Base-by-base conservation (phyloP, 2,329 filamentous ascomycete genomes). In the Ascochyta koolunga region DNA sequence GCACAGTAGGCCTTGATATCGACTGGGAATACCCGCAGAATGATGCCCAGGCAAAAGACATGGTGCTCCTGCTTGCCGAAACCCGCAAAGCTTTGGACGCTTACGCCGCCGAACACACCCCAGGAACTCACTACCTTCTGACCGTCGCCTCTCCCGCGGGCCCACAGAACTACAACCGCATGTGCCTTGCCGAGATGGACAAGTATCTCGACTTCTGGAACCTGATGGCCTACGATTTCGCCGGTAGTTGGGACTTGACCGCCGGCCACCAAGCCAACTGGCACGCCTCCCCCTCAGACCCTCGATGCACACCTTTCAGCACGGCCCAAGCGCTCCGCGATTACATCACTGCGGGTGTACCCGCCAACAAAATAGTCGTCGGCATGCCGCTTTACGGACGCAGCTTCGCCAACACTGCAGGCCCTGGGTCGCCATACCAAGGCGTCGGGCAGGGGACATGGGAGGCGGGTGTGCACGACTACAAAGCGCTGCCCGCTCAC, bases 161-260 rank as follows among this genome's bases (percentile, higher is more conserved):
- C n/a, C 73, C 79, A 0, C 57, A 62, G 9, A 74, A 80, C 59
- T 82, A 81, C 64, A 69, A 76, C 19, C 73, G 67, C 13, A 61
- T 82, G 53, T 70, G 76, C 13, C 68, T 82, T 7, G 60, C 66
- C 3, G 72, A 68, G 15, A 82, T 83, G 79, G 74, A 80, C 61
- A 37, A 67, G 15, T 75, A 79, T 42, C 73, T 82, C 35, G 78
- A 81, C 60, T 81, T 82, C 71, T 82, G 78, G 76, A 82, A 83
- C 60, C 75, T 92, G 36, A 96, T 96, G 91, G 89, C 89, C 1
- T 96, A 96, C 75, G 91, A 96, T 76, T 96, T 86, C 54, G 64
- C 73, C 11, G 73, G 73, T 8, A 70, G 67, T 1, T 74, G 72
- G 71, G 70, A 74, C 57, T 41, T 61, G 4, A 59, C 60, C 22